phyloP scores from a whole-genome alignment of 2,329 filamentous ascomycete genomes.

The Hypoxylon sp. region DNA sequence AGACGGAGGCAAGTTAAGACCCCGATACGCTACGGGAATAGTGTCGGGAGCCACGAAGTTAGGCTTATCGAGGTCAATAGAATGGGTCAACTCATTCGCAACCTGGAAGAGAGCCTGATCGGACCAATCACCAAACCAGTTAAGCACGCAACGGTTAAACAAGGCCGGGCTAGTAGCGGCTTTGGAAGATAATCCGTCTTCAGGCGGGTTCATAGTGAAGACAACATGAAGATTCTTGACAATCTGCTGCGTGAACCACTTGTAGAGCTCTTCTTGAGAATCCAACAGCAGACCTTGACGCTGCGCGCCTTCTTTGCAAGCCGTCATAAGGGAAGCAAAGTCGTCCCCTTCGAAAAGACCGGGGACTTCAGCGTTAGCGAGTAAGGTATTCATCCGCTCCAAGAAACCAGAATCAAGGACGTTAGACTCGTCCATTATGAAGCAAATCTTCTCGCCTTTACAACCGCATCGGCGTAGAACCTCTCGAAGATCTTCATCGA shows the following conservation, averaged over 20 bases:
- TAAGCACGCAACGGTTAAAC: constrained; percentile 99
- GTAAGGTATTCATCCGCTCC: constrained; percentile 98
- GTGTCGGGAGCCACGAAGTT: constrained; percentile 90
- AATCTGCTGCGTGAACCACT: constrained; percentile 99
- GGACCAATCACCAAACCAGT: constrained; percentile 99
- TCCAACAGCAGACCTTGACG: constrained; percentile 94
- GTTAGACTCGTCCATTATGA: constrained; percentile 99
- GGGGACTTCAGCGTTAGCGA: constrained; percentile 99
- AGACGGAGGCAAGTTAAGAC: constrained; percentile 84
- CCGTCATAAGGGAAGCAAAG: constrained; percentile 97
- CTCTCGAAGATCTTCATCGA: constrained; percentile 95
- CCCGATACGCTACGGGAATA: constrained; percentile 92
- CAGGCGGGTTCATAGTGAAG: constrained; percentile 99
- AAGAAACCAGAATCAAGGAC: constrained; percentile 98
- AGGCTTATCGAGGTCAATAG: constrained; percentile 92
- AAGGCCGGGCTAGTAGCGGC: constrained; percentile 96
- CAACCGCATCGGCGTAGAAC: constrained; percentile 94
- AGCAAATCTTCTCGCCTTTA: constrained; percentile 99
- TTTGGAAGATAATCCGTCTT: constrained; percentile 94
- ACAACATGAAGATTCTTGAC: constrained; percentile 99
- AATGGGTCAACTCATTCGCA: constrained; percentile 92
- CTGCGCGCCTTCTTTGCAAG: constrained; percentile 98
- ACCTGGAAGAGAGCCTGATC: constrained; percentile 99
- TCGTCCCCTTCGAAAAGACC: constrained; percentile 99
- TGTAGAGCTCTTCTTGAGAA: constrained; percentile 99